Evolutionary conservation across 495 filamentous ascomycete species (phyloP).

Genomic region (Trichoderma virens): DNA sequence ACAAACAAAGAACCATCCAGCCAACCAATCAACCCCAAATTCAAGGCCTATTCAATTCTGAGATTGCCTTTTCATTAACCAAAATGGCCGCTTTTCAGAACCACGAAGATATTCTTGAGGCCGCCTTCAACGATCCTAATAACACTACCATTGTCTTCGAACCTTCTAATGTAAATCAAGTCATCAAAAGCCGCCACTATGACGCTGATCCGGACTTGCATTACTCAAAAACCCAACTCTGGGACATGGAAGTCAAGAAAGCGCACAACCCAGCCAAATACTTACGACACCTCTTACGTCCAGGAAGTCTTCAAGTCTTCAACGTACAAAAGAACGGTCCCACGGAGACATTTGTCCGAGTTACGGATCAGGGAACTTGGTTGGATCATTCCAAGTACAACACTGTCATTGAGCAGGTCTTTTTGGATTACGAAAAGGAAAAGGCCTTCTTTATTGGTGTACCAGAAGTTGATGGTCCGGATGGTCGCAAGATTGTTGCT

Average conservation of each 20-base stretch:
- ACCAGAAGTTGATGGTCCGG: neutral
- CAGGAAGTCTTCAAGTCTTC: constrained; percentile 7
- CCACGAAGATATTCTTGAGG: constrained; percentile 7
- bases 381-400: neutral
- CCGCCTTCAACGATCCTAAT: constrained; percentile 25
- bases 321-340: neutral
- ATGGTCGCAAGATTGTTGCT: constrained; percentile 8
- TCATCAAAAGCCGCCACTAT: constrained; percentile 9
- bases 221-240: constrained; percentile 7
- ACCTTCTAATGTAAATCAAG: constrained; percentile 2
- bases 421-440: constrained; percentile 1
- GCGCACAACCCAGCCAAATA: constrained; percentile 7
- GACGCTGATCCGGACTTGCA: neutral
- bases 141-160: constrained; percentile 27
- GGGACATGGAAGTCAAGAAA: constrained; percentile 10
- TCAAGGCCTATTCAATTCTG: neutral
- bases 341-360: neutral
- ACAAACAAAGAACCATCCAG: too few species aligned
- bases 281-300: neutral
- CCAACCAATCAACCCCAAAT: too few species aligned
- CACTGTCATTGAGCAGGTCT: constrained; percentile 12
- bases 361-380: constrained; percentile 1
- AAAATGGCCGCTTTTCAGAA: neutral
- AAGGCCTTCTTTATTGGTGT: constrained; percentile 7
- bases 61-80: neutral